Base-by-base conservation (phyloP, 2,329 filamentous ascomycete genomes). In the Aspergillus amoenus region DNA sequence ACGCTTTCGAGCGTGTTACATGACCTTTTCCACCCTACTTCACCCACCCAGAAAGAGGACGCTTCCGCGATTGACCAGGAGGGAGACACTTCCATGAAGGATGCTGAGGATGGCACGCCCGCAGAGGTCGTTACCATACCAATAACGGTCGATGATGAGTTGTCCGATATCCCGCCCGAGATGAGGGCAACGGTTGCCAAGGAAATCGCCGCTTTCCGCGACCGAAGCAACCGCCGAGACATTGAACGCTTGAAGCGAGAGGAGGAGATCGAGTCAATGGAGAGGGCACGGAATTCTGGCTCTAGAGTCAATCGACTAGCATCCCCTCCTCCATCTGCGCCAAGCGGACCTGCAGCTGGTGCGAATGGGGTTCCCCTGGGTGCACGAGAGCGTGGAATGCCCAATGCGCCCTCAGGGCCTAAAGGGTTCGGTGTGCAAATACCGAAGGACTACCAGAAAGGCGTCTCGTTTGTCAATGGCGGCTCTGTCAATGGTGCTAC, bases 181-280 rank as follows among this genome's bases (percentile, higher is more conserved):
- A 95, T 96, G 91, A 88, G 94, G 22, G 94, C 96, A 71, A 93
- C 91, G 0, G 94, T 99, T 15, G 91, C 94, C 0, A 88, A 88
- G 56, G 95, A 99, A 72, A 99, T 99, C 67, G 88, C 91, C 0
- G 90, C 93, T 0, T 99, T 99, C 79, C 84, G 94, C 63, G 94
- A 99, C 64, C 84, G 93, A 18, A 97, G 93, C 65, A 96, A 87
- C 58, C 86, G 89, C 60, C 84, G 93, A 40, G 94, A 99, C 70
- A 78, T 95, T 69, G 94, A 99, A 73, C 89, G 94, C 3, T 78
- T 96, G 37, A 87, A 88, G 68, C 83, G 88, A 44, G 94, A 99
- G 73, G 94, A 99, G 71, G 93, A 97, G 71, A 86, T 96, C 65
- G 94, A 97, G 71, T 89, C 90, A 56, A 82, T 88, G 72, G 93